phyloP scores from a whole-genome alignment of 1,284 basidiomycete genomes.

The Neotropicomus parvogracilis region DNA sequence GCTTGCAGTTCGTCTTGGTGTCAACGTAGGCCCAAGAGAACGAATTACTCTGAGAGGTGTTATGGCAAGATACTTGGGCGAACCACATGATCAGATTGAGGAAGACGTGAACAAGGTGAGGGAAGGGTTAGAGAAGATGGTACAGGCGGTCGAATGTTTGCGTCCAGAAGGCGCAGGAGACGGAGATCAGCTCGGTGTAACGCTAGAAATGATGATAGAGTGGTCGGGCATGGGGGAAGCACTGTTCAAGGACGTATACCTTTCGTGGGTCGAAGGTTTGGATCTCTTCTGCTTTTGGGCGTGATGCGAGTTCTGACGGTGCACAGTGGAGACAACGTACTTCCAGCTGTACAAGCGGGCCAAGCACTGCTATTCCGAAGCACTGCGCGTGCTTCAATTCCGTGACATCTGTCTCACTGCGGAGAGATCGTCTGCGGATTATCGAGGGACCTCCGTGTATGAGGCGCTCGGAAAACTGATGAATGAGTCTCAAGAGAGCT shows the following conservation, averaged over 20 bases:
- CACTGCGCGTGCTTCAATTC: conserved; percentile 76
- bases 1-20: conserved; percentile 55
- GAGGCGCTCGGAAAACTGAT: conserved; percentile 67
- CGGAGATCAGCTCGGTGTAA: conserved; percentile 52
- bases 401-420: conserved; percentile 57
- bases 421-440: conserved; percentile 15
- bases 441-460: conserved; percentile 31
- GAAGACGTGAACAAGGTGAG: conserved; percentile 44
- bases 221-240: conserved; percentile 56
- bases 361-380: conserved; percentile 74
- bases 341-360: conserved; percentile 80
- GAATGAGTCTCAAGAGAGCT: conserved; percentile 74
- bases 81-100: conserved; percentile 40
- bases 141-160: conserved; percentile 51
- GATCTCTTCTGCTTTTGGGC: conserved; percentile 20
- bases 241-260: conserved; percentile 62
- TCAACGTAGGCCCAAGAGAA: conserved; percentile 44
- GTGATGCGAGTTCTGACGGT: conserved; percentile 4
- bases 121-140: conserved; percentile 46
- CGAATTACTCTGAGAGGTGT: conserved; percentile 51
- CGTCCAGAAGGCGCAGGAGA: conserved; percentile 38
- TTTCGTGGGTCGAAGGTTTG: conserved; percentile 75
- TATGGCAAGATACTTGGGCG: conserved; percentile 47
- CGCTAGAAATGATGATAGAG: conserved; percentile 68
- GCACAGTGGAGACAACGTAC: conserved; percentile 66